Conservation (phyloP, 1,139 yeast genomes). For the Pichia sp. region DNA sequence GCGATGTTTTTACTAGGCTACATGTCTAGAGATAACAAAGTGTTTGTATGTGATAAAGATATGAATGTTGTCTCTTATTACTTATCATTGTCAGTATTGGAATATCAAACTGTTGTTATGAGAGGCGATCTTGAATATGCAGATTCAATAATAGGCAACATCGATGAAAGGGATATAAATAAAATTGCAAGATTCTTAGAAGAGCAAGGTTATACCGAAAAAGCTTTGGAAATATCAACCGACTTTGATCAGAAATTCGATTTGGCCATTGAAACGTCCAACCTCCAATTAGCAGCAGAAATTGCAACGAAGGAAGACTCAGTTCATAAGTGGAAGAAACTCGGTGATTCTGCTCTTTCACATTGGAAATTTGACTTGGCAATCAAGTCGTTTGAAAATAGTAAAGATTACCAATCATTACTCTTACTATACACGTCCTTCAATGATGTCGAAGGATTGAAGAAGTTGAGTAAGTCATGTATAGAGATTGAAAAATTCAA, state of each 20-base stretch:
- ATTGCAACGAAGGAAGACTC: conserved; percentile 56
- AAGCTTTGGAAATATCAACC: conserved; percentile 77
- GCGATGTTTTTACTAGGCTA: conserved; percentile 85
- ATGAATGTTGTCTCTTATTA: conserved; percentile 78
- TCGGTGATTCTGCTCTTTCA: conserved; percentile 84
- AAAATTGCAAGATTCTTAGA: conserved; percentile 91
- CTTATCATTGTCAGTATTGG: conserved; percentile 79
- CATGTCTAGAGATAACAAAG: conserved; percentile 81
- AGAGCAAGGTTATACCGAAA: conserved; percentile 80
- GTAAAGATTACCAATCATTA: conserved; percentile 78
- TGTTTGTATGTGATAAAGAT: conserved; percentile 88
- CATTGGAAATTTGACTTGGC: conserved; percentile 82
- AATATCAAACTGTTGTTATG: conserved; percentile 90
- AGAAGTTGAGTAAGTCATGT: conserved; percentile 60
- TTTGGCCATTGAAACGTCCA: conserved; percentile 64
- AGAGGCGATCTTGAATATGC: conserved; percentile 88
- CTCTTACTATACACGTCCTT: conserved; percentile 80
- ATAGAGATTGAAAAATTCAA: conserved; percentile 73
- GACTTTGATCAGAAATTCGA: conserved; percentile 86
- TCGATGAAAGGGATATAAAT: conserved; percentile 64
- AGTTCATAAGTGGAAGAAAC: conserved; percentile 80
- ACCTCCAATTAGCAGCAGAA: conserved; percentile 67
- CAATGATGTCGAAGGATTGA: conserved; percentile 59
- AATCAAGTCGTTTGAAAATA: conserved; percentile 71
- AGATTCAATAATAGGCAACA: conserved; percentile 58